Conservation (phyloP, 768 basidiomycete species). For the Amanita rimosa region DNA sequence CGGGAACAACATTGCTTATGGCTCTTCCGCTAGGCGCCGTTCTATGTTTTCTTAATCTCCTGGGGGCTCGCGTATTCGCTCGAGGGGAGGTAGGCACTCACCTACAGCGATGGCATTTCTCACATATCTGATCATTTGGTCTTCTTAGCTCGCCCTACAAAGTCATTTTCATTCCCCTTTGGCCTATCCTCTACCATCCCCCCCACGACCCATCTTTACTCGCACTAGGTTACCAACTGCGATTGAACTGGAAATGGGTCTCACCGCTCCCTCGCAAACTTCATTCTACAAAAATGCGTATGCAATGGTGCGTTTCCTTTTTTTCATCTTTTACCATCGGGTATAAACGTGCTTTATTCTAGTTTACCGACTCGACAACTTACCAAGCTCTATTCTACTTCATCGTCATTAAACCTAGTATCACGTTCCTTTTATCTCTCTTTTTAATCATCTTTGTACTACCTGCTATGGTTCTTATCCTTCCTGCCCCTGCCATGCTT, state of each 20-base stretch:
- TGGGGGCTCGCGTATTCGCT: conserved; percentile 63
- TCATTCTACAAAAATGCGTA: conserved; percentile 79
- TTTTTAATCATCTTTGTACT: conserved; percentile 44
- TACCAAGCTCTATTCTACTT: conserved; percentile 86
- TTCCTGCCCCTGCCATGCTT: conserved; percentile 60
- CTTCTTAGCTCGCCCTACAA: conserved; percentile 49
- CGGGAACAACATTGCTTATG: conserved; percentile 71
- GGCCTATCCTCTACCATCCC: conserved; percentile 49
- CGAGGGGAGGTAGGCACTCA: conserved; percentile 45
- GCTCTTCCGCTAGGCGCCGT: conserved; percentile 69
- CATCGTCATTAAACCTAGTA: conserved; percentile 75
- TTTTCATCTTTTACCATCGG: neutral
- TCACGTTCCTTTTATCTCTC: conserved; percentile 58
- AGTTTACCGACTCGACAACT: conserved; percentile 77
- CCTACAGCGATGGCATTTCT: neutral
- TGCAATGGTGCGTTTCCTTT: conserved; percentile 48
- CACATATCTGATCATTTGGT: neutral
- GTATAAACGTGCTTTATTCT: conserved; percentile 4
- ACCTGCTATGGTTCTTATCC: conserved; percentile 42
- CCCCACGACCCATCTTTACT: conserved; percentile 69
- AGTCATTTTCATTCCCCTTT: conserved; percentile 58
- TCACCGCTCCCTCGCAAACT: conserved; percentile 31
- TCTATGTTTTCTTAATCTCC: conserved; percentile 64
- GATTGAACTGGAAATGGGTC: conserved; percentile 39
- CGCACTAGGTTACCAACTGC: conserved; percentile 39